Evolutionary conservation across 495 filamentous ascomycete genomes (phyloP), one percentile per base, ranked within the genome.

Genomic region (Neurospora sp.): DNA sequence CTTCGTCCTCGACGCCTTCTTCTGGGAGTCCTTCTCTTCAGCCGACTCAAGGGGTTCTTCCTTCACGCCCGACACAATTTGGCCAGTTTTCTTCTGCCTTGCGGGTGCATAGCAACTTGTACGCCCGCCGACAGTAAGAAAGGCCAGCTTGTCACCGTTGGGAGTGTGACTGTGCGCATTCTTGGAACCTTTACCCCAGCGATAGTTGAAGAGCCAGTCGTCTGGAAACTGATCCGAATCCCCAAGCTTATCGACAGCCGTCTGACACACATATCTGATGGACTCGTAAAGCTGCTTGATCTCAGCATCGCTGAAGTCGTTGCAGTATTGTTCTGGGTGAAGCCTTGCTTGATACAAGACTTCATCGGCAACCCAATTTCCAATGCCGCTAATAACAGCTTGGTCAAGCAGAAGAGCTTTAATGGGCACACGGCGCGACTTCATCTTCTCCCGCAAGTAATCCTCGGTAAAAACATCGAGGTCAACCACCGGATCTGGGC

Each of bases 291-390:
- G 85, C 37, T 83, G 83, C 74, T 87, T 87, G 72, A 96, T 87
- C 78, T 97, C 91, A 6, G 83, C 87, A 65, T 91, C 87, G 72
- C 77, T 84, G 75, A 99, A 89, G 9, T 92, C 93, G 76, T 98
- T 90, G 80, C 91, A 92, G 81, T 94, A 95, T 74, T 96, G 92
- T 79, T 97, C 95, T 0, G 96, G 96, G 73, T 99, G 96, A 18
- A 98, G 87, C 71, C 87, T 90, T 6, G 94, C 90, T 75, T 97
- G 89, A 76, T 92, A 98, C 38, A 99, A 79, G 39, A 97, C 90
- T 75, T 99, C 96, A 77, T 99, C 96, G 0, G 89, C 94, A 75
- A 99, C 94, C 96, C 95, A 98, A 76, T 98, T 98, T 3, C 96
- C 96, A 69, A 99, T 93, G 6, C 96, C 96, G 76, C 93, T 94